Conservation (phyloP, 1,139 yeast genomes). For the Debaryomyces robertsiae region DNA sequence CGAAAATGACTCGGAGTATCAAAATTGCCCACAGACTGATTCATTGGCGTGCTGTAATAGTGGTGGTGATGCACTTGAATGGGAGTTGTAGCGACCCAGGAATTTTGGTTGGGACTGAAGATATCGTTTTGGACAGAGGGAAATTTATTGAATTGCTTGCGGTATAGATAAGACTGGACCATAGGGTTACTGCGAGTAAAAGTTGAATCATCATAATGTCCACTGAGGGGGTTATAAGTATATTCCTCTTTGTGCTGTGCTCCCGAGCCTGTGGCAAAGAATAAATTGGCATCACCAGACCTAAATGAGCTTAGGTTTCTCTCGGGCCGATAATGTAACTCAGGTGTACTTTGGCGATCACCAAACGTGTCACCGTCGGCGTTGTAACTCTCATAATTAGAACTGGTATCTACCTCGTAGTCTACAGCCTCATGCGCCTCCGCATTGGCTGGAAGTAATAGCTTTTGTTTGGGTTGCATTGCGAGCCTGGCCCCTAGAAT, state of each 20-base stretch:
- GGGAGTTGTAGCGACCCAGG: conserved; percentile 15
- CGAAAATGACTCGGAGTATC: background rate
- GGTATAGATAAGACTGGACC: conserved; percentile 21
- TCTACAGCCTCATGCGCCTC: conserved; percentile 17
- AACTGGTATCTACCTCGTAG: conserved; percentile 27
- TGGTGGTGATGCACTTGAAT: conserved; percentile 50
- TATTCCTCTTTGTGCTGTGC: conserved; percentile 22
- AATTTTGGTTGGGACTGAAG: conserved; percentile 10
- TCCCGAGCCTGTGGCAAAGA: conserved; percentile 14
- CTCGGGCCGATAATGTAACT: conserved; percentile 6
- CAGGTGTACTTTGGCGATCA: conserved; percentile 6
- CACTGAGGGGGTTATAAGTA: conserved; percentile 24
- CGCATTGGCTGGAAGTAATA: conserved; percentile 25
- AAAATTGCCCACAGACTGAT: conserved; percentile 3
- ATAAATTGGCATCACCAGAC: conserved; percentile 21
- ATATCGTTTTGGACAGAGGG: conserved; percentile 2
- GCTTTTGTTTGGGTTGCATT: conserved; percentile 23
- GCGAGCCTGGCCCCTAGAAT: conserved; percentile 44
- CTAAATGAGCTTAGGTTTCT: conserved; percentile 26
- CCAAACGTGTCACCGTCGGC: conserved; percentile 7
- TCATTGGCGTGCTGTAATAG: conserved; percentile 29
- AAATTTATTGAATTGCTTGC: conserved; percentile 13
- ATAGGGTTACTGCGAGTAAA: conserved; percentile 13
- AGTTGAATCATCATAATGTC: conserved; percentile 20
- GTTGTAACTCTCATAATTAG: conserved; percentile 9